Percentiles rank a stretch among this genome's conserved stretches.
phyloP scores from a whole-genome alignment of 192 early-diverging fungal genomes.

The Piromyces finnis region DNA sequence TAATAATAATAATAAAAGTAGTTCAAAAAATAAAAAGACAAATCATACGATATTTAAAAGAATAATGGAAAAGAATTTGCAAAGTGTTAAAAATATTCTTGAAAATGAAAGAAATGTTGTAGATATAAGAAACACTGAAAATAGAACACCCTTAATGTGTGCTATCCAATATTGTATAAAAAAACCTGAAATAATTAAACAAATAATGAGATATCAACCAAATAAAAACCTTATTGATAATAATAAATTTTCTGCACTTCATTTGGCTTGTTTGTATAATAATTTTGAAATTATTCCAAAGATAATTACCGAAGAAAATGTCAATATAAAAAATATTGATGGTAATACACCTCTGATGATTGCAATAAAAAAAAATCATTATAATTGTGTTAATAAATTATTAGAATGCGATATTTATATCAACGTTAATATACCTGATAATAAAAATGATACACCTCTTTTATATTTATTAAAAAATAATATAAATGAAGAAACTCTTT shows the following conservation, averaged over 20 bases:
- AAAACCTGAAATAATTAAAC: neutral
- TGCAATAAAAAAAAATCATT: neutral
- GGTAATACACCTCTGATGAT: neutral
- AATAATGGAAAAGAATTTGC: too few relatives aligned
- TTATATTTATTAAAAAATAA: neutral
- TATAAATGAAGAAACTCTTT: neutral
- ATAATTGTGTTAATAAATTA: neutral
- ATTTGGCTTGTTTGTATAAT: neutral
- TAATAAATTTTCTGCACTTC: neutral
- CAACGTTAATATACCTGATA: neutral
- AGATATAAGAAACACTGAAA: too few relatives aligned
- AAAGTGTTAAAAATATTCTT: too few relatives aligned
- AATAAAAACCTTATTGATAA: neutral
- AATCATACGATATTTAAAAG: too few relatives aligned
- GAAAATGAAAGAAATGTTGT: too few relatives aligned
- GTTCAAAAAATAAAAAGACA: too few relatives aligned
- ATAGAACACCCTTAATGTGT: too few relatives aligned
- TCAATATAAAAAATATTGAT: neutral
- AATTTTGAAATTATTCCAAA: neutral
- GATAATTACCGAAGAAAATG: neutral
- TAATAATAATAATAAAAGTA: too few relatives aligned
- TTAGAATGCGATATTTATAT: neutral
- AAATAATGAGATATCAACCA: neutral
- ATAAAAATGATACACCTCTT: neutral
- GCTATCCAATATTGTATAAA: too few relatives aligned